These are phyloP conservation scores for Magnusiomyces fungicola DNA, from an alignment of 1,139 yeast species.

Conservation along the genomic window DNA sequence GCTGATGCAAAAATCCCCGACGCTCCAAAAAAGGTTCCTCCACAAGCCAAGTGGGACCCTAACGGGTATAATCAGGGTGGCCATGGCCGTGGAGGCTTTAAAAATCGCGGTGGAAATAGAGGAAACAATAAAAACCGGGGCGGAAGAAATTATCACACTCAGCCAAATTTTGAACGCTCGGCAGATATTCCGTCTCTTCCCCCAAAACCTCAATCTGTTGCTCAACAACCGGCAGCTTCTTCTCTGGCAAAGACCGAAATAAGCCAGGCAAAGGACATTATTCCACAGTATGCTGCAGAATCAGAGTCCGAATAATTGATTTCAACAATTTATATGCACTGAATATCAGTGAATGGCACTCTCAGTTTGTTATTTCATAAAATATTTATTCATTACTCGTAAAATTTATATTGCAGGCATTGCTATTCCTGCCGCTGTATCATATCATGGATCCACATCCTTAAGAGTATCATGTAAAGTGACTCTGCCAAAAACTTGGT, in stretches of 20 bases:
- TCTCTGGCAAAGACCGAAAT: conserved; percentile 3
- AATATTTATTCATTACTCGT: background rate
- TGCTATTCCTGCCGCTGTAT: background rate
- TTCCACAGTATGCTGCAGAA: background rate
- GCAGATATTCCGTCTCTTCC: too few relatives aligned
- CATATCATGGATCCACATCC: background rate
- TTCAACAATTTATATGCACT: background rate
- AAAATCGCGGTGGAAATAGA: background rate
- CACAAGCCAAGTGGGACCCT: too few relatives aligned
- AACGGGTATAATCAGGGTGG: background rate
- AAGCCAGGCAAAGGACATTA: background rate
- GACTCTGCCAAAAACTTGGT: conserved; percentile 15
- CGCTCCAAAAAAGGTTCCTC: background rate
- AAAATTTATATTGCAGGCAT: background rate
- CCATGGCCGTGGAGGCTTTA: background rate
- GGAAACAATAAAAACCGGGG: background rate
- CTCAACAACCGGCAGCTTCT: too few relatives aligned
- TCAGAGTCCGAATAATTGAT: background rate
- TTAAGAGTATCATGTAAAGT: conserved; percentile 6
- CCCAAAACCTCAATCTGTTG: too few relatives aligned
- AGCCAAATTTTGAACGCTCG: too few relatives aligned
- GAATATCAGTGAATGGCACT: too few relatives aligned
- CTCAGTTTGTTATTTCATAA: too few relatives aligned
- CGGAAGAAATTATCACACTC: too few relatives aligned
- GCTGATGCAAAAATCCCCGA: conserved; percentile 1